phyloP scores from a whole-genome alignment of 371 early-diverging fungal genomes.

The Fennellomyces sp. region DNA sequence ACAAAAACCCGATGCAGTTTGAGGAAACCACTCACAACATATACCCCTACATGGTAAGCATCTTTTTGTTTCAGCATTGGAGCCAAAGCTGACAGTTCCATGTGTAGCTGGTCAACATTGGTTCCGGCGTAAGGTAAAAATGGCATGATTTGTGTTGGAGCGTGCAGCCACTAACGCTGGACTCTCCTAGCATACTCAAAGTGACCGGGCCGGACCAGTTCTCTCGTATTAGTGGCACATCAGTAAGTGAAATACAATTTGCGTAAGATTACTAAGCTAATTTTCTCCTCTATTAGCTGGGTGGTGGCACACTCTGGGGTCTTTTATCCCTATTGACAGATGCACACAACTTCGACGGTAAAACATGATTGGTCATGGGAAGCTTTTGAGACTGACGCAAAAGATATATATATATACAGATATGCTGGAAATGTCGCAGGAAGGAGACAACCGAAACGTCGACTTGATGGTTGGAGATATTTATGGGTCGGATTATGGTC shows the following conservation, averaged over 20 bases:
- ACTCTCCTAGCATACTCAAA: slow-evolving; percentile 84
- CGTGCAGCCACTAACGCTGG: too few relatives aligned
- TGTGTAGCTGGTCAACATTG: slow-evolving; percentile 84
- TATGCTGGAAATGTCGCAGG: slow-evolving; percentile 92
- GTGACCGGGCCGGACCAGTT: slow-evolving; percentile 81
- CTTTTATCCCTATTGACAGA: slow-evolving; percentile 85
- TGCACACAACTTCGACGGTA: slow-evolving; percentile 84
- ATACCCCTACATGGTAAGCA: slow-evolving; percentile 82
- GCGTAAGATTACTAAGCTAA: too few relatives aligned
- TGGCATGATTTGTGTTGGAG: background rate
- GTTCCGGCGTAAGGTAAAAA: slow-evolving; percentile 81
- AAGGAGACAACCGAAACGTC: slow-evolving; percentile 92
- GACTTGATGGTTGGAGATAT: slow-evolving; percentile 97
- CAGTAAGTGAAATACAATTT: slow-evolving; percentile 69
- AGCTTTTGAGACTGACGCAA: background rate
- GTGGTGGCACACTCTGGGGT: slow-evolving; percentile 99
- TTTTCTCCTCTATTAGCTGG: slow-evolving; percentile 72
- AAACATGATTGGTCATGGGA: background rate
- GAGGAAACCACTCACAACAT: slow-evolving; percentile 72
- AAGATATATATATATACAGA: slow-evolving; percentile 44
- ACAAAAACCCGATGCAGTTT: slow-evolving; percentile 78
- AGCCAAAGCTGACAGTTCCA: background rate
- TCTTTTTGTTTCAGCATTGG: background rate
- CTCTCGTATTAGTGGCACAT: slow-evolving; percentile 91
- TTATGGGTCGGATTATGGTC: slow-evolving; percentile 88